Evolutionary conservation across 192 early-diverging fungal genomes (phyloP).

Genomic region (Backusella tuberculispora): DNA sequence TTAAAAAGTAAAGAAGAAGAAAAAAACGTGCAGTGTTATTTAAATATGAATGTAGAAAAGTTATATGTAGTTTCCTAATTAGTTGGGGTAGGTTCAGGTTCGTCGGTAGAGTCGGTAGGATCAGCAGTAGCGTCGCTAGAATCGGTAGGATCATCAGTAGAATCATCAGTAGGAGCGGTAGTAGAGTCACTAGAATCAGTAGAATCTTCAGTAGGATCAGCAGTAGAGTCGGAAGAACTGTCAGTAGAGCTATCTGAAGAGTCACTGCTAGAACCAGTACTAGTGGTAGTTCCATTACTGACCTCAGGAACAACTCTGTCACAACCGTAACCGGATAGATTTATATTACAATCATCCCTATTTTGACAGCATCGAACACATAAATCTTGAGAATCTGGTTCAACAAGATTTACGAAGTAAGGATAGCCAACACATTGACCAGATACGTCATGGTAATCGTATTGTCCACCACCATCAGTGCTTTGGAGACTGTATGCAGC

Average conservation of each 20-base stretch:
- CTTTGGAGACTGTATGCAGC: slow-evolving; percentile 36
- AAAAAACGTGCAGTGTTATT: background rate
- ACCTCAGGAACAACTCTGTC: slow-evolving; percentile 47
- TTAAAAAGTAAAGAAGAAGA: no score
- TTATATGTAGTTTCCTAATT: background rate
- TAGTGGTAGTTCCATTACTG: background rate
- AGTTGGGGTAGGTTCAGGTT: background rate
- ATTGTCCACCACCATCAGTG: slow-evolving; percentile 54
- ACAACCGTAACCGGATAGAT: slow-evolving; percentile 44
- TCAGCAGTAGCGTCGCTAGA: background rate
- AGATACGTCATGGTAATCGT: slow-evolving; percentile 23
- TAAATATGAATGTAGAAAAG: background rate
- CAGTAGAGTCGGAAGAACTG: background rate
- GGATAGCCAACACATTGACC: slow-evolving; percentile 32
- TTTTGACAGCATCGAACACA: slow-evolving; percentile 44
- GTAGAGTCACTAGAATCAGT: background rate
- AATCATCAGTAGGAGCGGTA: no score
- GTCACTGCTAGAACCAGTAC: no score
- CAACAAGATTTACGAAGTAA: slow-evolving; percentile 42
- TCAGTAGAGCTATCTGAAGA: background rate
- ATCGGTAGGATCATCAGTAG: background rate
- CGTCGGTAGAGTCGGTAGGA: background rate
- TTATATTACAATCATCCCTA: slow-evolving; percentile 27
- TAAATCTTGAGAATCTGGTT: slow-evolving; percentile 32
- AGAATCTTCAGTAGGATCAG: background rate